Conservation (phyloP, 2,329 filamentous ascomycete species). For the Ascochyta lentis region DNA sequence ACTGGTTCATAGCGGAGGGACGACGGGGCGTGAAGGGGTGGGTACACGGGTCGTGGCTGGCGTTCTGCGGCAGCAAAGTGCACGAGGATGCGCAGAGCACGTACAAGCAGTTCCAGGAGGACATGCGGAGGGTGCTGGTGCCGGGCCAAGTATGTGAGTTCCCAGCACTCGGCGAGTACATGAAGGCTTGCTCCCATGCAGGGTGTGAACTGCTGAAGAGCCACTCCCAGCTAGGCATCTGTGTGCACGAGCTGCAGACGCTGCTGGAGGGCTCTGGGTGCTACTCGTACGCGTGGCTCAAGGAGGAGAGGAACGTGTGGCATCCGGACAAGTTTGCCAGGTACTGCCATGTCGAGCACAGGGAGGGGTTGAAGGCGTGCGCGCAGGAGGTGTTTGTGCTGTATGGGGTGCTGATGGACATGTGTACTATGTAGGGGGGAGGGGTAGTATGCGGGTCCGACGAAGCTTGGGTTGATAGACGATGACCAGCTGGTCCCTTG, state of each 20-base stretch:
- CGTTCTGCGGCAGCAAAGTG: slow-evolving; percentile 23
- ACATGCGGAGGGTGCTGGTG: slow-evolving; percentile 24
- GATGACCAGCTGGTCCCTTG: no score
- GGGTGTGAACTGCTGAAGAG: slow-evolving; percentile 31
- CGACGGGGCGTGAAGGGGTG: slow-evolving; percentile 26
- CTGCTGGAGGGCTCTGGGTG: slow-evolving; percentile 35
- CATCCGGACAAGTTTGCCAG: slow-evolving; percentile 44
- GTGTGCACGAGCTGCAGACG: slow-evolving; percentile 35
- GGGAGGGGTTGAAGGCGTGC: slow-evolving; percentile 30
- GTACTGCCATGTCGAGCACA: slow-evolving; percentile 30
- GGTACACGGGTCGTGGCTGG: slow-evolving; percentile 35
- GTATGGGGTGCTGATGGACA: slow-evolving; percentile 38
- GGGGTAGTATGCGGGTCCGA: no score
- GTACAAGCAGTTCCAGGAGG: slow-evolving; percentile 26
- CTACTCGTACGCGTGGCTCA: slow-evolving; percentile 35
- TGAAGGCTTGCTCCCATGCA: slow-evolving; percentile 26
- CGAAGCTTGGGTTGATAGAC: no score
- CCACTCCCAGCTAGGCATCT: slow-evolving; percentile 29
- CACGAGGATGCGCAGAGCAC: slow-evolving; percentile 22
- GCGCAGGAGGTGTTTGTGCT: slow-evolving; percentile 41
- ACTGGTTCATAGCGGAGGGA: slow-evolving; percentile 33
- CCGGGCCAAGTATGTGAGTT: slow-evolving; percentile 29
- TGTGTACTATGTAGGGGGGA: slow-evolving; percentile 1
- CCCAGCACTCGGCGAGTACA: slow-evolving; percentile 25
- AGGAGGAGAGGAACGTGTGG: slow-evolving; percentile 38